Evolutionary conservation across 2,329 filamentous ascomycete species (phyloP).

Genomic region (Paraconiothyrium brasiliense): DNA sequence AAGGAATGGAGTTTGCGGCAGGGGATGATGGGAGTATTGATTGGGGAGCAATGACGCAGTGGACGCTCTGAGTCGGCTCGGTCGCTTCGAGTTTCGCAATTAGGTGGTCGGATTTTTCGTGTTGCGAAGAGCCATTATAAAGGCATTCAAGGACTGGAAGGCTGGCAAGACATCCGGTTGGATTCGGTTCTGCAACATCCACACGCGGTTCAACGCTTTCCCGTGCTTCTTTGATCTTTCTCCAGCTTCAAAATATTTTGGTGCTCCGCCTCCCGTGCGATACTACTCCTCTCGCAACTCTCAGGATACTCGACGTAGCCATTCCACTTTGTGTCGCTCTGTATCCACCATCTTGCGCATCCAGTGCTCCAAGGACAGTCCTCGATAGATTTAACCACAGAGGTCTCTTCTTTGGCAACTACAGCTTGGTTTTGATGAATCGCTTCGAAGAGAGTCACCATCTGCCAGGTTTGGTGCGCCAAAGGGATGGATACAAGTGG

Average conservation of each 20-base stretch:
- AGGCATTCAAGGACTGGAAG: neutral
- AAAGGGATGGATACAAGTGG: neutral
- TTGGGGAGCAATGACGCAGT: slow-evolving; percentile 35
- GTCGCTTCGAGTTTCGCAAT: too few relatives aligned
- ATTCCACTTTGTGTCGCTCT: slow-evolving; percentile 14
- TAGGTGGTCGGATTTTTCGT: neutral
- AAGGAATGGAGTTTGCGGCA: slow-evolving; percentile 38
- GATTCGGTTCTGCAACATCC: neutral
- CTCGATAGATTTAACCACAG: neutral
- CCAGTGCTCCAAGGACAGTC: neutral
- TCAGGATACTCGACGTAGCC: slow-evolving; percentile 25
- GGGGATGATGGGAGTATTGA: slow-evolving; percentile 24
- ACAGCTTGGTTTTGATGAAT: neutral
- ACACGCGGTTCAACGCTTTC: neutral
- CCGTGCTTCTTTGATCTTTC: neutral
- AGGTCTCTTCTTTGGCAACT: neutral
- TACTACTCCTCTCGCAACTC: slow-evolving; percentile 27
- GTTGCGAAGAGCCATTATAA: neutral
- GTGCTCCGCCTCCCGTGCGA: slow-evolving; percentile 18
- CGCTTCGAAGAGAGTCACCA: neutral
- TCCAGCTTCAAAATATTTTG: neutral
- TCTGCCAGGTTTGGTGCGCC: too few relatives aligned
- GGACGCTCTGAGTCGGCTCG: slow-evolving; percentile 26
- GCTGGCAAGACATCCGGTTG: neutral
- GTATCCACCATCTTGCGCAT: slow-evolving; percentile 7